Conservation (phyloP, 75 land plant genomes). For the Isoetes taiwanensis region DNA sequence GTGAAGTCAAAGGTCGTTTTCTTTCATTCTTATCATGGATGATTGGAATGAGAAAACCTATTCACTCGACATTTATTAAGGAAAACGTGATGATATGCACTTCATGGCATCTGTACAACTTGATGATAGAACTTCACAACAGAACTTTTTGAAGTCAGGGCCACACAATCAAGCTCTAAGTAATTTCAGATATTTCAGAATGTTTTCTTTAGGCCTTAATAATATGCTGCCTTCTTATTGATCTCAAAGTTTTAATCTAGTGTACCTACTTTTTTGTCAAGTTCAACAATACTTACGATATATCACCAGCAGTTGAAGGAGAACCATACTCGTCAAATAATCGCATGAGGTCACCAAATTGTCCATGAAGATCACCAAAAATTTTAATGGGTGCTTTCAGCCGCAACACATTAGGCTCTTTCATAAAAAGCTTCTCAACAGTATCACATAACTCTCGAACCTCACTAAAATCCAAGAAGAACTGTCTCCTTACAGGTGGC, state of each 20-base stretch:
- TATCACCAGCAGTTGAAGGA: conserved; percentile 88
- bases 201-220: not conserved
- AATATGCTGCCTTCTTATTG: not conserved
- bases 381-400: conserved; percentile 77
- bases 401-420: conserved; percentile 67
- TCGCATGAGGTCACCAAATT: conserved; percentile 88
- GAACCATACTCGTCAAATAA: conserved; percentile 88
- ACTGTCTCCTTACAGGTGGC: conserved; percentile 49
- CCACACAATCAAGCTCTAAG: too few relatives aligned
- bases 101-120: not conserved
- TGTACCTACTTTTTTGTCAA: not conserved
- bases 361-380: conserved; percentile 92
- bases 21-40: not conserved
- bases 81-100: not conserved
- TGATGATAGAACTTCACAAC: not conserved
- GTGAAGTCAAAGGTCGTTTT: not conserved
- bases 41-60: not conserved
- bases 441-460: conserved; percentile 76
- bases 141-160: not conserved
- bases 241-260: not conserved
- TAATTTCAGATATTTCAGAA: too few relatives aligned
- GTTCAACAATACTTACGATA: conserved; percentile 39
- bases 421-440: conserved; percentile 72
- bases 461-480: conserved; percentile 76
- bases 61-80: not conserved